These are phyloP conservation scores for Termitomyces sp. DNA, from an alignment of 768 basidiomycete genomes.

Conservation along the genomic window DNA sequence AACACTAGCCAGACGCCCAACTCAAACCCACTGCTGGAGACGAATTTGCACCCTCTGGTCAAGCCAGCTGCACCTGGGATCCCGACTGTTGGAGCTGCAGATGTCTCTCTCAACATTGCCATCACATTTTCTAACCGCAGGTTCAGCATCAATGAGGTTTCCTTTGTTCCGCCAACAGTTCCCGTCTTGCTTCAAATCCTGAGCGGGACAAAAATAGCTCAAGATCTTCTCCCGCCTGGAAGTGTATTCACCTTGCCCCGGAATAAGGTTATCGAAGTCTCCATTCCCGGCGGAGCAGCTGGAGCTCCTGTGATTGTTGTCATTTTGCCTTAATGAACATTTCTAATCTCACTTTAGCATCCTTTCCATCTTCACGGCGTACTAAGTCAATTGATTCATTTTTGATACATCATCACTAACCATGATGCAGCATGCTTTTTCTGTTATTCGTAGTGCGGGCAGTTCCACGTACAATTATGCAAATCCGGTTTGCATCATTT, in stretches of 20 bases:
- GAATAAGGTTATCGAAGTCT: conserved; percentile 35
- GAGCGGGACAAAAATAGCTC: background rate
- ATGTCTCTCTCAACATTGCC: background rate
- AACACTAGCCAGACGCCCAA: background rate
- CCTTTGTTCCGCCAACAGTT: background rate
- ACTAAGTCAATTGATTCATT: conserved; percentile 3
- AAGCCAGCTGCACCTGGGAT: background rate
- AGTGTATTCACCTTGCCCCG: conserved; percentile 31
- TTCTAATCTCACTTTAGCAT: conserved; percentile 15
- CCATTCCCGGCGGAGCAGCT: conserved; percentile 21
- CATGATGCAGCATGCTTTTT: conserved; percentile 28
- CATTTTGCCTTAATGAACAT: background rate
- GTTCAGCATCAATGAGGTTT: background rate
- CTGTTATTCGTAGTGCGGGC: conserved; percentile 35
- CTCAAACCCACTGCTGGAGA: background rate
- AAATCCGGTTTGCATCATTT: conserved; percentile 34
- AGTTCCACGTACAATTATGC: conserved; percentile 30
- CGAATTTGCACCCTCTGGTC: background rate
- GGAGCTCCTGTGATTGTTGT: conserved; percentile 1
- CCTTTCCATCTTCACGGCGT: conserved; percentile 28
- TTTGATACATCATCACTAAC: background rate
- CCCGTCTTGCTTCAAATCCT: background rate
- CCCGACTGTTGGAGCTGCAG: background rate
- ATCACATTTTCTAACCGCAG: background rate
- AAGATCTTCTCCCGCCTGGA: conserved; percentile 27